Base-by-base conservation (phyloP, 2,329 filamentous ascomycete genomes). In the Polychaeton citri region DNA sequence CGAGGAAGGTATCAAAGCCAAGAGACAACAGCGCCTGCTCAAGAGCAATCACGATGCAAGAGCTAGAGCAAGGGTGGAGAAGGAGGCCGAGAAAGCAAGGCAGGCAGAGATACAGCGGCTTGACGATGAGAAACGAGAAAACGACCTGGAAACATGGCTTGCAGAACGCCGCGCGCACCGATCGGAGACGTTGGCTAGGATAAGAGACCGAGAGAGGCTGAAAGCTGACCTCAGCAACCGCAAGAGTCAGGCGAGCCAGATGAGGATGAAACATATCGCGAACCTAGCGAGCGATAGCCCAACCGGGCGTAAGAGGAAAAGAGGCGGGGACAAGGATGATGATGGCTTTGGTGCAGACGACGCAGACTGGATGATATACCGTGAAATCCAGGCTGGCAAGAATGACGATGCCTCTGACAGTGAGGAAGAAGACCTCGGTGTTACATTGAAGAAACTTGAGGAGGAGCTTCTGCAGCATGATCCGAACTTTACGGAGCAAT, bases 261-360 rank as follows among this genome's bases (percentile, higher is more conserved):
- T 93, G 62, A 82, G 90, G 43, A 98, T 98, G 90, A 96, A 96
- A 64, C 88, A 80, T 34, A 86, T 98, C 39, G 90, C 90, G 40
- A 95, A 94, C 53, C 77, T 98, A 2, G 90, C 90, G 3, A 87
- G 88, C 0, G 90, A 98, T 58, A 78, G 75, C 5, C 86, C 88
- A 0, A 63, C 61, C 5, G 49, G 51, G 16, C 86, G 87, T 57
- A 92, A 94, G 60, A 75, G 88, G 38, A 71, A 85, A 10, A 77
- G 87, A 13, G 86, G 85, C 6, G 83, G 80, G 3, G 87, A 95
- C 53, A 87, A 95, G 49, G 88, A 96, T 54, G 90, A 98, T 50
- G 90, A 98, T 55, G 86, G 84, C 41, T 98, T 98, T 54, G 90
- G 90, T 38, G 87, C 87, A 34, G 88, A 98, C 57, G 90, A 98